These are phyloP conservation scores for Helicocarpus griseus DNA, from an alignment of 2,329 filamentous ascomycete genomes.

Conservation along the genomic window DNA sequence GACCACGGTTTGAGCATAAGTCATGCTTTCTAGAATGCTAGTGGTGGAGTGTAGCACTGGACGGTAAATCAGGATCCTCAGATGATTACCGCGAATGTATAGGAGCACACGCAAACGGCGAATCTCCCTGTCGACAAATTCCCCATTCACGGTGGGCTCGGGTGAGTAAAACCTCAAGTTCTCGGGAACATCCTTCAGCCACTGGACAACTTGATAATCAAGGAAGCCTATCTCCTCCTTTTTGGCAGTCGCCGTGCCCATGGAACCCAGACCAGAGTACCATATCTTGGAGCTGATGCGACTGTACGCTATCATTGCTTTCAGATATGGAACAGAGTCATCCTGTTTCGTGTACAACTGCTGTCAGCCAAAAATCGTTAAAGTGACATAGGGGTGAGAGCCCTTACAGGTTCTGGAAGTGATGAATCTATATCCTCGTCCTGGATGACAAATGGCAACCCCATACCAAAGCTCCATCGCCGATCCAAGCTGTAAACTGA, in stretches of 20 bases:
- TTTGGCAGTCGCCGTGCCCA: constrained; percentile 55
- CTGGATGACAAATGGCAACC: constrained; percentile 74
- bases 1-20: constrained; percentile 60
- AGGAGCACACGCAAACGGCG: constrained; percentile 72
- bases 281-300: constrained; percentile 78
- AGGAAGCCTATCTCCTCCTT: constrained; percentile 68
- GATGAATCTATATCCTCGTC: constrained; percentile 76
- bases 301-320: constrained; percentile 77
- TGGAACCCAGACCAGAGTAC: constrained; percentile 64
- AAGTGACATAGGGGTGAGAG: neutral
- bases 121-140: constrained; percentile 53
- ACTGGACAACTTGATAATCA: constrained; percentile 74
- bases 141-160: constrained; percentile 37
- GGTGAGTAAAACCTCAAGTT: constrained; percentile 53
- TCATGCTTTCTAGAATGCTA: constrained; percentile 67
- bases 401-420: constrained; percentile 64
- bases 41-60: constrained; percentile 76
- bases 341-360: constrained; percentile 23
- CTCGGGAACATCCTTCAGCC: constrained; percentile 67
- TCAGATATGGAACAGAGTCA: constrained; percentile 56
- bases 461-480: constrained; percentile 82
- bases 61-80: constrained; percentile 80
- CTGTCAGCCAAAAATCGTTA: constrained; percentile 8
- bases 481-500: constrained; percentile 75
- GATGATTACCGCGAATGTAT: constrained; percentile 79